Evolutionary conservation across 345 rosid genomes (phyloP).

Genomic region (Hibiscus mutabilis): DNA sequence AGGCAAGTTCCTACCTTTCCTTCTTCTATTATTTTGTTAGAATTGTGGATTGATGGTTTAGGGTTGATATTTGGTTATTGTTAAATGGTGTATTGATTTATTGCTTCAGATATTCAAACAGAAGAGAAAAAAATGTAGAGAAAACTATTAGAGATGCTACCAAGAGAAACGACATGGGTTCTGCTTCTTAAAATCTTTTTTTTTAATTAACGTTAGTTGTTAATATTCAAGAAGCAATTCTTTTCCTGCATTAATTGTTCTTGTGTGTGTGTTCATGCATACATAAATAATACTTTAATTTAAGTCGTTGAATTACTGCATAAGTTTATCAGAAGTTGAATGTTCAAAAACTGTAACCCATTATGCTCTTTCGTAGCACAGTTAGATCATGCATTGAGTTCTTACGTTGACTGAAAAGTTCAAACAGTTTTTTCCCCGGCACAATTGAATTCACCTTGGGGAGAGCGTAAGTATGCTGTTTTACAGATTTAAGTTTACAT

Average conservation of each 20-base stretch:
- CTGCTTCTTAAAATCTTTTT: slow-evolving; percentile 10
- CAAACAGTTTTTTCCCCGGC: not conserved
- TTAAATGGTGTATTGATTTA: slow-evolving; percentile 41
- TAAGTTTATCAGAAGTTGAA: not conserved
- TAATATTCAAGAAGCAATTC: not conserved
- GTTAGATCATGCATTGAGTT: not conserved
- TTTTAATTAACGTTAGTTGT: not conserved
- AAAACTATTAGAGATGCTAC: slow-evolving; percentile 36
- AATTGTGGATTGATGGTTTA: not conserved
- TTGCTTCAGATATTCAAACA: slow-evolving; percentile 32
- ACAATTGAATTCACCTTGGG: slow-evolving; percentile 32
- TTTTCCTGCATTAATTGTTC: not conserved
- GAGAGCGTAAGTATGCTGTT: slow-evolving; percentile 29
- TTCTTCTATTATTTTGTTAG: not conserved
- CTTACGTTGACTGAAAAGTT: not conserved
- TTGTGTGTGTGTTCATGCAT: not conserved
- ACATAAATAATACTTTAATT: not conserved
- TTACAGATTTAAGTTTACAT: not conserved
- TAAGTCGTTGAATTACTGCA: not conserved
- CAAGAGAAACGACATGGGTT: slow-evolving; percentile 34
- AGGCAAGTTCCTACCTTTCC: slow-evolving; percentile 17
- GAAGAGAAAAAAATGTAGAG: slow-evolving; percentile 34
- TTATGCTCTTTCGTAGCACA: no score
- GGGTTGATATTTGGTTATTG: not conserved
- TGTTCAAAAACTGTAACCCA: no score